Evolutionary conservation across 352 stramenopile genomes (phyloP), one percentile per base, ranked within the genome.

Genomic region (Pythium scleroteichum): DNA sequence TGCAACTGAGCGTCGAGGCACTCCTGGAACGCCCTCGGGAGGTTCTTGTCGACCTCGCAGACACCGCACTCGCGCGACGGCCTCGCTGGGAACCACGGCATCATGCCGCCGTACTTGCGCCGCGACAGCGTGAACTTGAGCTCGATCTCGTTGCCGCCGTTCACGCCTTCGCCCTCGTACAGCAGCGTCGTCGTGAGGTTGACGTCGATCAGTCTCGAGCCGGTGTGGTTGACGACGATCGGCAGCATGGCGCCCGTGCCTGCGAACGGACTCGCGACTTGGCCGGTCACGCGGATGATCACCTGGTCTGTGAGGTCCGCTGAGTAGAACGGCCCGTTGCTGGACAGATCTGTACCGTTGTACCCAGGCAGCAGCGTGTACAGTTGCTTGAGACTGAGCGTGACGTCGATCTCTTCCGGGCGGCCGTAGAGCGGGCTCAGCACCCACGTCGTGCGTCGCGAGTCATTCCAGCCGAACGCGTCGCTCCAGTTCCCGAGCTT

Each of bases 371-470:
- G 52, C 12, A 81, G 39, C 35, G 77, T 82, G 66, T 75, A 82
- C 7, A 86, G 64, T 55, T 84, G 77, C 61, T 84, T 83, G 62
- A 86, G 79, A 58, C 77, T 86, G 45, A 84, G 48, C 4, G 77
- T 68, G 8, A 79, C 47, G 50, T 86, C 74, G 53, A 86, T 64
- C 42, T 78, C 64, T 41, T 44, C n/a, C 22, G 17, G 14, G 35
- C 51, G 60, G 24, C 66, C 62, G 12, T 51, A 24, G 20, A 51
- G 13, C 4, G 71, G 59, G 10, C 71, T 26, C 5, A 86, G 48
- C 22, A 69, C 74, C 76, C 73, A 86, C 3, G 62, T 75, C 10
- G 73, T 82, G 39, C 35, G 62, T 6, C 67, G 54, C 12, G 64
- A 65, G 29, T 84, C 69, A 38, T 75, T 72, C 45, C 39, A 72